Conservation (phyloP, 148 eudicot genomes). For the Diospyros kaki region DNA sequence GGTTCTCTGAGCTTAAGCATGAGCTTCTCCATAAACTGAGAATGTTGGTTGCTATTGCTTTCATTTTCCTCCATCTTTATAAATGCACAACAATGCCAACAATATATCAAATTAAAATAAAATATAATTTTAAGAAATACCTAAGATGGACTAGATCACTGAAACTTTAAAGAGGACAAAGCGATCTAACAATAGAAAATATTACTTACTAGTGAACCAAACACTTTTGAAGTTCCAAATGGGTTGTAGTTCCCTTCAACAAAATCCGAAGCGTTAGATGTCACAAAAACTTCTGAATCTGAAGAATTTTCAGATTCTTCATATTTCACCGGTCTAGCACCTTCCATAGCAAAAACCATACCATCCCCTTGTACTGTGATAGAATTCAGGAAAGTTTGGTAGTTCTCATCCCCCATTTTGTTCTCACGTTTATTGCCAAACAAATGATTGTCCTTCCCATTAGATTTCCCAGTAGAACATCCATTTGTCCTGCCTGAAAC, state of each 20-base stretch:
- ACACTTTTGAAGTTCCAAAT: conserved; percentile 2
- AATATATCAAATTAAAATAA: background rate
- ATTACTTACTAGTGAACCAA: conserved; percentile 22
- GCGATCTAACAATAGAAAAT: background rate
- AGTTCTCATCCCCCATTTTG: conserved; percentile 1
- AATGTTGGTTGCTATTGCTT: background rate
- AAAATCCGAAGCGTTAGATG: conserved; percentile 6
- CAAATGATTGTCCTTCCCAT: background rate
- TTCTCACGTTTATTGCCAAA: background rate
- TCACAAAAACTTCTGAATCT: conserved; percentile 11
- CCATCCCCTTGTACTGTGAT: background rate
- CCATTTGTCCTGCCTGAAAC: background rate
- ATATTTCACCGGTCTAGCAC: conserved; percentile 6
- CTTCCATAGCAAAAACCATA: background rate
- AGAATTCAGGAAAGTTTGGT: background rate
- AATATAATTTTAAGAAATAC: background rate
- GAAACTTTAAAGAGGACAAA: background rate
- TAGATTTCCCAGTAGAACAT: background rate
- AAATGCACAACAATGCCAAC: conserved; percentile 1
- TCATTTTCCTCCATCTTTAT: conserved; percentile 10
- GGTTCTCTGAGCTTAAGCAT: conserved; percentile 18
- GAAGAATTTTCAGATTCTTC: conserved; percentile 16
- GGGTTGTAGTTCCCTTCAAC: conserved; percentile 6
- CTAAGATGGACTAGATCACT: background rate
- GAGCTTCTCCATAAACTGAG: conserved; percentile 20